Evolutionary conservation across 2,329 filamentous ascomycete genomes (phyloP).

Genomic region (Metarhizium guizhouense): DNA sequence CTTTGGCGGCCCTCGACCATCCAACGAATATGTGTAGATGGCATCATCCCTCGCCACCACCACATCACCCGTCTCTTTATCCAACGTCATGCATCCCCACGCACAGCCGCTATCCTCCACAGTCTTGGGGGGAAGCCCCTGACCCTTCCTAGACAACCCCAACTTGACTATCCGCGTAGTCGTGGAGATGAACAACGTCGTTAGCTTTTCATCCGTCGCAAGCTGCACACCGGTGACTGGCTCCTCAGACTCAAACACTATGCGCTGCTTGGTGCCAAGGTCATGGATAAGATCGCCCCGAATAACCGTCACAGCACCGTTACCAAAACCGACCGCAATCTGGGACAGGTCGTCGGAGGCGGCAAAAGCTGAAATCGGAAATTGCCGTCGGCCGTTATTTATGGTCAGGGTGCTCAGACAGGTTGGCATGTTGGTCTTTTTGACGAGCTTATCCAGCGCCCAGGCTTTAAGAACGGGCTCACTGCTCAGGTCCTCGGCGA

Average conservation of each 20-base stretch:
- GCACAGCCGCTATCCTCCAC: conserved; percentile 85
- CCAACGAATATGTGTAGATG: conserved; percentile 82
- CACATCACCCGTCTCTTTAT: conserved; percentile 71
- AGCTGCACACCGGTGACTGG: conserved; percentile 90
- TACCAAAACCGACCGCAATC: conserved; percentile 90
- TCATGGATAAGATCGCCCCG: conserved; percentile 93
- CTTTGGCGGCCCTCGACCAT: conserved; percentile 78
- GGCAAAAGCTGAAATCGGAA: conserved; percentile 88
- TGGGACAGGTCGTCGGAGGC: conserved; percentile 84
- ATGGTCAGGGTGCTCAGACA: conserved; percentile 81
- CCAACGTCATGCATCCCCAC: conserved; percentile 90
- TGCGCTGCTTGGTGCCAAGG: conserved; percentile 84
- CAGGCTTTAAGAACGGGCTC: conserved; percentile 95
- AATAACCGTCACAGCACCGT: conserved; percentile 88
- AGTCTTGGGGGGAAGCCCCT: conserved; percentile 79
- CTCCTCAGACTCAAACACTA: conserved; percentile 93
- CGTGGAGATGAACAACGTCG: conserved; percentile 85
- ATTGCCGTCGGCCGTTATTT: conserved; percentile 84
- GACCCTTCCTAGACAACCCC: conserved; percentile 77
- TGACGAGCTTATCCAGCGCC: conserved; percentile 88
- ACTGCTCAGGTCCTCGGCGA: conserved; percentile 77
- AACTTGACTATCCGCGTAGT: conserved; percentile 81
- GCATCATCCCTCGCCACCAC: conserved; percentile 93
- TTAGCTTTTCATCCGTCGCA: conserved; percentile 47
- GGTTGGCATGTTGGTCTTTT: conserved; percentile 82